Evolutionary conservation across 2,329 filamentous ascomycete species (phyloP), one percentile per base, ranked within the genome.

Genomic region (Talaromyces piceae): DNA sequence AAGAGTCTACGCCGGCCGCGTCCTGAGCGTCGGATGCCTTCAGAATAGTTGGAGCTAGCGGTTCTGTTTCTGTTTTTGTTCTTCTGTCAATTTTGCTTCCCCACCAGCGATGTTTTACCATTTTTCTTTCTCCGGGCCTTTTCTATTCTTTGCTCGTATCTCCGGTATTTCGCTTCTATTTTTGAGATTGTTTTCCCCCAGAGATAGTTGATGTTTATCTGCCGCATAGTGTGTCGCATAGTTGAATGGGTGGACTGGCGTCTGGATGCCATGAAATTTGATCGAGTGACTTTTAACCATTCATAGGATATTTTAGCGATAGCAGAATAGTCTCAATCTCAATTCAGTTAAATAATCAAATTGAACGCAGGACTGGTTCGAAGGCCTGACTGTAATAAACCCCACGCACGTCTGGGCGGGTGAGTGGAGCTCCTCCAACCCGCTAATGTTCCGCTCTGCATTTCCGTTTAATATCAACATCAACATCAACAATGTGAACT

Each of bases 1-100:
- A 90, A 88, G 78, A 89, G 85, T 68, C 72, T 93, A 69, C 91
- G 83, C 57, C 76, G 81, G 60, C 62, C 66, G 3, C 65, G 68
- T 30, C 70, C 70, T 3, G 70, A 72, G 58, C 62, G 70, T 52
- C 65, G 68, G 31, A 41, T 50, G 11, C 45, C 52, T 16, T 54
- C 49, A 30, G 45, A 51, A 41, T 48, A 49, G 39, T 16, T 22
- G 37, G 11, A 12, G 12, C 18, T 6, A 4, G 33, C 13, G 5
- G 13, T 43, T 37, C 8, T 18, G 33, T 20, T 37, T 37, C 12
- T 9, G 20, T 18, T 7, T 7, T 20, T 9, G 16, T 37, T 9
- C 33, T 20, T 7, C 33, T 20, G 16, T 18, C 20, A 20, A n/a
- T 18, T 37, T 43, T 43, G 23, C 23, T 8, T 43, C 13, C 25